Evolutionary conservation across 805 yeast genomes (phyloP), one percentile per base, ranked within the genome.

Genomic region (Nakazawaea ishiwadae): DNA sequence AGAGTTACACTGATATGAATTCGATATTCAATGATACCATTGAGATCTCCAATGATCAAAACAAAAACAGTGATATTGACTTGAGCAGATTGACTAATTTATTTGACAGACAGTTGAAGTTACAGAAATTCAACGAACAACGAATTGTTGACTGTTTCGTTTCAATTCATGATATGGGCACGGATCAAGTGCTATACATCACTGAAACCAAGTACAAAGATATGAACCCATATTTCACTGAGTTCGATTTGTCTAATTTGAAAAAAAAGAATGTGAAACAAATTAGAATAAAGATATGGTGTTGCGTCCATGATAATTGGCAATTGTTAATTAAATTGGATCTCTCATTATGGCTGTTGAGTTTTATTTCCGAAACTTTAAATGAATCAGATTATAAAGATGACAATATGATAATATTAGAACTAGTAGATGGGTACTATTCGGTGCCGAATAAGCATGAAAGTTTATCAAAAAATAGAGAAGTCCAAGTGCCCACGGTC

Each of bases 91-190:
- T n/a, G n/a, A n/a, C n/a, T n/a, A n/a, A n/a, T 8, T 54, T 53
- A 20, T 40, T 54, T 2, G 52, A 52, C 28, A 43, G 55, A 37
- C 70, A 65, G 32, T 26, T 48, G 6, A 45, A 51, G 28, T 44
- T 57, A 9, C 69, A 60, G 38, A 37, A 50, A 1, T 31, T 61
- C 15, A 63, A 60, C 46, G 34, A 45, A 5, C 38, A 44, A 8
- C 50, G 51, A 9, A 57, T 66, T 34, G 47, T 56, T 6, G 62
- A 65, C 33, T 56, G 55, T 1, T 69, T 69, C 45, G 60, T 58
- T 32, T 61, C 71, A 0, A 23, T 69, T 7, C 67, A 63, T 38
- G 50, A 54, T 8, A 50, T 51, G 11, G 41, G 54, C 31, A 45
- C 48, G 0, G 53, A 51, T 9, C 35, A 49, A 2, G 54, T 64